Percentiles rank a stretch among this genome's conserved stretches.
Evolutionary conservation across 352 stramenopile species (phyloP).

Genomic region (Phytopythium chamaehyphon): DNA sequence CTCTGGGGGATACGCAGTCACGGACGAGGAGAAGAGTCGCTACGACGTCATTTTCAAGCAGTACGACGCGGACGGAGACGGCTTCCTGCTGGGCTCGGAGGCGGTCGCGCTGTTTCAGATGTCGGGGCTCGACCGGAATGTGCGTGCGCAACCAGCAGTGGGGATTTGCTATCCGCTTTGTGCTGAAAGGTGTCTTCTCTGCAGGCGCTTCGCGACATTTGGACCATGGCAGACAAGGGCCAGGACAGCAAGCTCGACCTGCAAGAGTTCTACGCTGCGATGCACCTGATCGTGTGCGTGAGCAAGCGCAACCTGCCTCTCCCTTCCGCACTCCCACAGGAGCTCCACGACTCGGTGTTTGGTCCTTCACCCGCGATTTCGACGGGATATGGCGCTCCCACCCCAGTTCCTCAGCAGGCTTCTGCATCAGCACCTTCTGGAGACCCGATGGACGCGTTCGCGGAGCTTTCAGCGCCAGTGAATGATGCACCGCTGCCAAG

Average conservation of each 20-base stretch:
- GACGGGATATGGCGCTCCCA: conserved; percentile 10
- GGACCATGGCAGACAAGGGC: conserved; percentile 88
- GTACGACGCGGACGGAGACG: conserved; percentile 88
- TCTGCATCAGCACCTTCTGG: conserved; percentile 10
- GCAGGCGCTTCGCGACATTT: conserved; percentile 87
- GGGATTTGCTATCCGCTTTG: neutral
- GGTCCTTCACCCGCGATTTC: conserved; percentile 5
- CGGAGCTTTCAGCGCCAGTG: conserved; percentile 24
- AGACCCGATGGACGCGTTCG: conserved; percentile 61
- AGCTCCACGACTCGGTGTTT: conserved; percentile 67
- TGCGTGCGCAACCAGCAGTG: conserved; percentile 21
- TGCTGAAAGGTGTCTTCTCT: conserved; percentile 1
- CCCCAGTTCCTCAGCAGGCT: conserved; percentile 8
- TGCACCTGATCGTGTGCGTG: conserved; percentile 96
- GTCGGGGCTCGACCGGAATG: conserved; percentile 87
- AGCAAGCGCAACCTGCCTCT: conserved; percentile 86
- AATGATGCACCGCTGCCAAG: conserved; percentile 28
- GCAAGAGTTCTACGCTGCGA: conserved; percentile 94
- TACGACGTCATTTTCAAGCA: conserved; percentile 92
- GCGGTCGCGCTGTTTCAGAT: conserved; percentile 93
- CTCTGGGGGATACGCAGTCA: conserved; percentile 69
- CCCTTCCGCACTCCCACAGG: conserved; percentile 58
- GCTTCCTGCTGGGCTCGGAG: conserved; percentile 87
- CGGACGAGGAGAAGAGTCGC: conserved; percentile 80
- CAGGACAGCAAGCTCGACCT: conserved; percentile 91